phyloP scores from a whole-genome alignment of 2,329 filamentous ascomycete species.

The Penicillium palitans region DNA sequence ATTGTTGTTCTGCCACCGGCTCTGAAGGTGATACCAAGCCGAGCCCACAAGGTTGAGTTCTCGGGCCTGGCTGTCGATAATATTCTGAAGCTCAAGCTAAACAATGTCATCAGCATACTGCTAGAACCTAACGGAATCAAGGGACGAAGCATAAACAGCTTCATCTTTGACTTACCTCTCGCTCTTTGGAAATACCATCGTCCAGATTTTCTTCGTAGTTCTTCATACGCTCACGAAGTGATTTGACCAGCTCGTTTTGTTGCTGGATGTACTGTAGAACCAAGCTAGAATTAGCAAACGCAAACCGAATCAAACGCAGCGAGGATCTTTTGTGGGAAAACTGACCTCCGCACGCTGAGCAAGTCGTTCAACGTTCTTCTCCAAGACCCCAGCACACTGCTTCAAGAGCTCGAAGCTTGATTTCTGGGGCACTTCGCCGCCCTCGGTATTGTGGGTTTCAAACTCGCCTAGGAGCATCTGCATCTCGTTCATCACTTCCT shows the following conservation, averaged over 20 bases:
- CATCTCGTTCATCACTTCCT: constrained; percentile 44
- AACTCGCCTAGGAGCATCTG: constrained; percentile 44
- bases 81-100: constrained; percentile 44
- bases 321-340: constrained; percentile 8
- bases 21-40: constrained; percentile 51
- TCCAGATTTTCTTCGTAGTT: constrained; percentile 41
- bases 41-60: constrained; percentile 49
- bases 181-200: constrained; percentile 41
- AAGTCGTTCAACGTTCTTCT: constrained; percentile 52
- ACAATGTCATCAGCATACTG: constrained; percentile 17
- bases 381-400: constrained; percentile 54
- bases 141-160: background rate
- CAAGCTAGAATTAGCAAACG: constrained; percentile 18
- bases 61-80: constrained; percentile 43
- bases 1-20: constrained; percentile 47
- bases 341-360: constrained; percentile 47
- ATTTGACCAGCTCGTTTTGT: constrained; percentile 46
- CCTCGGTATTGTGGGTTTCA: constrained; percentile 37
- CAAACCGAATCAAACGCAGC: background rate
- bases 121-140: background rate
- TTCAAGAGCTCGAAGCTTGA: constrained; percentile 43
- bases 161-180: constrained; percentile 36
- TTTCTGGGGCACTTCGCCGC: constrained; percentile 35
- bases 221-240: constrained; percentile 43
- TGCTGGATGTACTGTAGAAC: constrained; percentile 43